These are phyloP conservation scores for Paramyrothecium sp. DNA, from an alignment of 2,329 filamentous ascomycete species.

Conservation along the genomic window DNA sequence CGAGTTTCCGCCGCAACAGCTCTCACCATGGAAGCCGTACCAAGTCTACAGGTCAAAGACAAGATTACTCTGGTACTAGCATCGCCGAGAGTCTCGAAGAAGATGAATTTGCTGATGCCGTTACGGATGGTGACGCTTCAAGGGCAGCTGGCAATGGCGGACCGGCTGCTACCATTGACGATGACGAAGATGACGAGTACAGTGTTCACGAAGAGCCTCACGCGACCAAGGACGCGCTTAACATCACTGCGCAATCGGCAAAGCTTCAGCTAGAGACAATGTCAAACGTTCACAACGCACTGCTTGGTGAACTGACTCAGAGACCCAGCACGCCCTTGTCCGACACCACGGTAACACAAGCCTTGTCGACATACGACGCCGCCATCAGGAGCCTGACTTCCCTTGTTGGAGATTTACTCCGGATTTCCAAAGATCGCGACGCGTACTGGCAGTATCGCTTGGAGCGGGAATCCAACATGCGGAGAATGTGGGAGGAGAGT, in stretches of 20 bases:
- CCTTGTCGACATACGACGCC: conserved; percentile 81
- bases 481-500: conserved; percentile 97
- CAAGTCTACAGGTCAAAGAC: conserved; percentile 29
- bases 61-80: conserved; percentile 37
- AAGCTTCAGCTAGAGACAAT: conserved; percentile 91
- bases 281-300: conserved; percentile 77
- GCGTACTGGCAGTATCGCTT: conserved; percentile 96
- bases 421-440: conserved; percentile 91
- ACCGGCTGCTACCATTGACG: conserved; percentile 41
- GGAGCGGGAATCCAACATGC: conserved; percentile 86
- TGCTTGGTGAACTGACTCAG: conserved; percentile 65
- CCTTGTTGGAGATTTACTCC: conserved; percentile 80
- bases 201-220: conserved; percentile 74
- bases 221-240: conserved; percentile 87
- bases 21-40: conserved; percentile 37
- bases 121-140: conserved; percentile 40
- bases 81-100: conserved; percentile 50
- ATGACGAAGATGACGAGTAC: conserved; percentile 74
- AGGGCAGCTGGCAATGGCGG: conserved; percentile 32
- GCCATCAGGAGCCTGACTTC: conserved; percentile 85
- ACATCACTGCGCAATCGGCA: conserved; percentile 94
- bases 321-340: conserved; percentile 73
- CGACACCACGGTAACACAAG: conserved; percentile 73
- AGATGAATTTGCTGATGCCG: conserved; percentile 49
- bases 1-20: conserved; percentile 43